Evolutionary conservation across 1,284 basidiomycete species (phyloP).

Genomic region (Ustilago xerochloae): DNA sequence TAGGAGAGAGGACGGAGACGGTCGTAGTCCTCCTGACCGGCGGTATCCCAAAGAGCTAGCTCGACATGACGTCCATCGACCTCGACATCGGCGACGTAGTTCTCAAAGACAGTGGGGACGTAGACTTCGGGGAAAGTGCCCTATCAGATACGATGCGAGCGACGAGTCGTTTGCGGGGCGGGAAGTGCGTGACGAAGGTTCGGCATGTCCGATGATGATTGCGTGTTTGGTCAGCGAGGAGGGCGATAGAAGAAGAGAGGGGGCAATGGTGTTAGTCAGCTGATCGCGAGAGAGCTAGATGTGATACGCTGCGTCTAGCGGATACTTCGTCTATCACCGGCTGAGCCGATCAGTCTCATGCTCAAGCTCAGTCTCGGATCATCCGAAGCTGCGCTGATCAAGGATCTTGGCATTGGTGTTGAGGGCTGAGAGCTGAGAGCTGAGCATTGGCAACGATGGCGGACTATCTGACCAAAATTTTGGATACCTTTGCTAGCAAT

Average conservation of each 20-base stretch:
- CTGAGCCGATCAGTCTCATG: not conserved
- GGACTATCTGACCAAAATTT: no score
- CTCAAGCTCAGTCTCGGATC: not conserved
- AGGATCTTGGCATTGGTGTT: no score
- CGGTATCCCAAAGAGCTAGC: slow-evolving; percentile 93
- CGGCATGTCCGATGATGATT: no score
- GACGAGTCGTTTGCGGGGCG: no score
- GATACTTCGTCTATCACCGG: no score
- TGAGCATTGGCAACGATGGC: not conserved
- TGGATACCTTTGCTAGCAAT: no score
- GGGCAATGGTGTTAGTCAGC: no score
- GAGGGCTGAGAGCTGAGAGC: no score
- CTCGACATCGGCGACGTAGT: slow-evolving; percentile 88
- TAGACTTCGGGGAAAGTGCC: slow-evolving; percentile 95
- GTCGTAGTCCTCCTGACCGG: slow-evolving; percentile 83
- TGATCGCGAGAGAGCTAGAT: no score
- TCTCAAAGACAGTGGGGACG: slow-evolving; percentile 91
- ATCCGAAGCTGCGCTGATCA: no score
- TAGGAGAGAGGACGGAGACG: slow-evolving; percentile 76
- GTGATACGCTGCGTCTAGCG: no score
- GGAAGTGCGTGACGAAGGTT: not conserved
- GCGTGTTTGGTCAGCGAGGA: no score
- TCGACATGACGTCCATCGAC: slow-evolving; percentile 92
- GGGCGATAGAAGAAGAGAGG: not conserved
- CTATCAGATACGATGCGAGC: slow-evolving; percentile 43